These are phyloP conservation scores for Pythium monospermum DNA, from an alignment of 352 stramenopile genomes.

Conservation along the genomic window DNA sequence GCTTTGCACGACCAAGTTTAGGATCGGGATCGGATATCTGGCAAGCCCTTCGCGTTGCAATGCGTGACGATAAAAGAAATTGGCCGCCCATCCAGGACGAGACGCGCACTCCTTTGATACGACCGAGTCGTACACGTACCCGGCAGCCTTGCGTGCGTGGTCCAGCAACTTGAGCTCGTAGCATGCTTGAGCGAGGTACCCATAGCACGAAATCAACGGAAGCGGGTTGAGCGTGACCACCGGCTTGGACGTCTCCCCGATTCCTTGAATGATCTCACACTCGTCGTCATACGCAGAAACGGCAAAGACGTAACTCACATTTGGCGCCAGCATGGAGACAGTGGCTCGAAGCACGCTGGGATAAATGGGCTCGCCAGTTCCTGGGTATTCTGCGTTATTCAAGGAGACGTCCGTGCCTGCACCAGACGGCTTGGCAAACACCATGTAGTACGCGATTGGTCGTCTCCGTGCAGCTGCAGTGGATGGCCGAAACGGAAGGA, in stretches of 20 bases:
- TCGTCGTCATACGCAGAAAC: slow-evolving; percentile 67
- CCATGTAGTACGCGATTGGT: slow-evolving; percentile 62
- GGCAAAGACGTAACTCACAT: slow-evolving; percentile 84
- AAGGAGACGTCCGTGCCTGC: slow-evolving; percentile 73
- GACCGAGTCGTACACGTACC: slow-evolving; percentile 40
- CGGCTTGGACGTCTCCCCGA: slow-evolving; percentile 55
- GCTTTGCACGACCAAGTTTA: slow-evolving; percentile 45
- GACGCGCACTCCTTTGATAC: slow-evolving; percentile 28
- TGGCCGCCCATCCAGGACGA: slow-evolving; percentile 43
- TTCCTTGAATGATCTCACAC: slow-evolving; percentile 55
- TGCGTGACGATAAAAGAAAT: slow-evolving; percentile 58
- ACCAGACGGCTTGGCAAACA: slow-evolving; percentile 66
- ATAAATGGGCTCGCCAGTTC: slow-evolving; percentile 52
- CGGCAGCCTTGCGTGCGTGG: slow-evolving; percentile 33
- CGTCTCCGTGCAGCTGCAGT: slow-evolving; percentile 22
- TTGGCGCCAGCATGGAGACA: slow-evolving; percentile 48
- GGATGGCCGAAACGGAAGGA: slow-evolving; percentile 34
- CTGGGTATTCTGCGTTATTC: slow-evolving; percentile 60
- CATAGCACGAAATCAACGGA: slow-evolving; percentile 56
- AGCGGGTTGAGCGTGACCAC: slow-evolving; percentile 69
- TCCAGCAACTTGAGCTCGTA: slow-evolving; percentile 25
- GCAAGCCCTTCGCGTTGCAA: slow-evolving; percentile 39
- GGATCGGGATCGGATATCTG: slow-evolving; percentile 41
- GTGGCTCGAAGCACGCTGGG: slow-evolving; percentile 22
- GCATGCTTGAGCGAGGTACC: slow-evolving; percentile 60